Conservation (phyloP, 192 early-diverging fungal genomes). For the Linnemannia zychae region DNA sequence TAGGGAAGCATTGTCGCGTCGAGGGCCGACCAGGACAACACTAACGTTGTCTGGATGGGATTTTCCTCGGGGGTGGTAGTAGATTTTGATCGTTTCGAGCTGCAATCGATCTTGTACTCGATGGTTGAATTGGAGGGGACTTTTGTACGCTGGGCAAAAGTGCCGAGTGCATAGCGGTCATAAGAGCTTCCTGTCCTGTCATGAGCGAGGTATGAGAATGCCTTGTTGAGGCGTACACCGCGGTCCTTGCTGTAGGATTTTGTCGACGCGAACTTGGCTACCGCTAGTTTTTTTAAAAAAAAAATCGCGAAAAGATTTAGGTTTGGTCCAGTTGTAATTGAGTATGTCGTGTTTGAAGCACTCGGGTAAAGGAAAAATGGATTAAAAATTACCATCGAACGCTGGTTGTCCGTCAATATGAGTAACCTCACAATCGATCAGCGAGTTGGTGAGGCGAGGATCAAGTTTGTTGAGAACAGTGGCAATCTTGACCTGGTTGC, state of each 20-base stretch:
- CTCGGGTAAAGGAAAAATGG: not conserved
- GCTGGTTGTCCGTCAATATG: conserved; percentile 52
- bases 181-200: conserved; percentile 37
- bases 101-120: conserved; percentile 44
- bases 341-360: not conserved
- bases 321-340: not conserved
- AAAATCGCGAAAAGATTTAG: not conserved
- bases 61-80: not conserved
- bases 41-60: not conserved
- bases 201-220: conserved; percentile 39
- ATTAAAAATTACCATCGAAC: conserved; percentile 29
- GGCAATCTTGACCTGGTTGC: conserved; percentile 42
- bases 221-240: conserved; percentile 46
- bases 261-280: conserved; percentile 25
- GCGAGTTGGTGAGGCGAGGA: conserved; percentile 7
- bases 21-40: conserved; percentile 36
- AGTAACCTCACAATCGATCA: conserved; percentile 54
- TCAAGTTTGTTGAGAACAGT: conserved; percentile 36
- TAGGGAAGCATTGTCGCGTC: conserved; percentile 40
- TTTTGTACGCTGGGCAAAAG: conserved; percentile 39
- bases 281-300: conserved; percentile 15
- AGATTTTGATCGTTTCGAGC: not conserved
- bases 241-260: conserved; percentile 50
- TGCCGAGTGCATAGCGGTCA: conserved; percentile 39
- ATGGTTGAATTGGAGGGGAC: conserved; percentile 34